Evolutionary conservation across 345 rosid species (phyloP), one percentile per base, ranked within the genome.

Genomic region (Hibiscus tridactylites): DNA sequence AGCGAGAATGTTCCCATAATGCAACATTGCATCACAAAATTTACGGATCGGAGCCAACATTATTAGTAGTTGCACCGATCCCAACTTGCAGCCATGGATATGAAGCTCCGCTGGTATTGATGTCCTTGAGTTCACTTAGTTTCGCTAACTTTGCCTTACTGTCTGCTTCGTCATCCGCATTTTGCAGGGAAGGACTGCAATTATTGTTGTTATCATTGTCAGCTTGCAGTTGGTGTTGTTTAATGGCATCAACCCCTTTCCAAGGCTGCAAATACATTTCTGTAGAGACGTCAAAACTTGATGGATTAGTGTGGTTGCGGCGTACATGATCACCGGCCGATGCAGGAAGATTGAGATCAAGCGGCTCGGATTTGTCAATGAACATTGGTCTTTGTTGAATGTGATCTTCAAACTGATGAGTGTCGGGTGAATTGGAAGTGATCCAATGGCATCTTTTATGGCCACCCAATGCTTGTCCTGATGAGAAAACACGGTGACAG

Each of bases 401-500:
- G 64, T 85, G 85, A 46, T 82, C 85, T 17, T 86, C 88, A 67
- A 88, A 78, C 6, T 79, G 88, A 47, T 82, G 84, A 16, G 84
- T 57, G 42, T 88, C 60, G 1, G 84, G 79, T 1, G 88, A 76
- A 69, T 88, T 86, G 4, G 96, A 94, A 33, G 95, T 92, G 75
- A 96, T 81, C 99, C 99, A 92, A 12, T 96, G 99, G 65, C 99
- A 96, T 70, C 99, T 85, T 80, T 96, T 96, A 73, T 96, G 99
- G 0, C 99, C 99, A 2, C 99, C 97, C 47, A 96, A 71, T 1
- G 99, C 98, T 79, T 96, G 99, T 35, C 98, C 98, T 0, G 99
- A 90, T 0, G 97, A 88, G 71, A 92, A 96, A 5, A 89, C 89
- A 4, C 98, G 89, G 64, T 88, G 96, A 65, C 99, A 96, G 31